Evolutionary conservation across 371 early-diverging fungal genomes (phyloP).

Genomic region (Mortierella sp.): DNA sequence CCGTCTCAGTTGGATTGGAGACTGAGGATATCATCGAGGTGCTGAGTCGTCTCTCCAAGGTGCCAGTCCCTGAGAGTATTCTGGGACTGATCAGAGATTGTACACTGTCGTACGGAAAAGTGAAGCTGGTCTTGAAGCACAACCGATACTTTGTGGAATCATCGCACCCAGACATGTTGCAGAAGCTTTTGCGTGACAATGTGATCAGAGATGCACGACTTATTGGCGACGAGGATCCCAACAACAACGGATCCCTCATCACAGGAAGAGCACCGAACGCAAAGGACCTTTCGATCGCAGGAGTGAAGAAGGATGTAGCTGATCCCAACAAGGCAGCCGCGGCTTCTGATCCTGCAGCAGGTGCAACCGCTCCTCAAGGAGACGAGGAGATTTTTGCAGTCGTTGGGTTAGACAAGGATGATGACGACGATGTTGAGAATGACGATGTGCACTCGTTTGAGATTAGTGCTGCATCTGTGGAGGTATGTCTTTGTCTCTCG

Average conservation of each 20-base stretch:
- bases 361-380: constrained; percentile 19
- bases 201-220: constrained; percentile 80
- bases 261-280: constrained; percentile 63
- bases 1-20: constrained; percentile 98
- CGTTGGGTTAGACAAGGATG: constrained; percentile 71
- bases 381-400: constrained; percentile 69
- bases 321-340: constrained; percentile 51
- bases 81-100: constrained; percentile 89
- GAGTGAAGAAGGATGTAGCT: constrained; percentile 56
- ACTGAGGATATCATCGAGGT: constrained; percentile 97
- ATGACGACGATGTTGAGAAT: constrained; percentile 74
- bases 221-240: constrained; percentile 46
- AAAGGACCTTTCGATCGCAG: constrained; percentile 71
- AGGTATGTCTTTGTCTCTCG: constrained; percentile 56
- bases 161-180: constrained; percentile 86
- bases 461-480: constrained; percentile 82
- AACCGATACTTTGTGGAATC: constrained; percentile 96
- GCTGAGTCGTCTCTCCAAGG: constrained; percentile 92
- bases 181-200: constrained; percentile 85
- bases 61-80: constrained; percentile 89
- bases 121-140: constrained; percentile 96
- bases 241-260: constrained; percentile 33
- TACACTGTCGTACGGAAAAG: constrained; percentile 97
- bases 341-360: constrained; percentile 32
- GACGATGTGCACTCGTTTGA: constrained; percentile 90